Evolutionary conservation across 23 red algal genomes (phyloP), one percentile per base, ranked within the genome.

Genomic region (Gracilariopsis chorda): DNA sequence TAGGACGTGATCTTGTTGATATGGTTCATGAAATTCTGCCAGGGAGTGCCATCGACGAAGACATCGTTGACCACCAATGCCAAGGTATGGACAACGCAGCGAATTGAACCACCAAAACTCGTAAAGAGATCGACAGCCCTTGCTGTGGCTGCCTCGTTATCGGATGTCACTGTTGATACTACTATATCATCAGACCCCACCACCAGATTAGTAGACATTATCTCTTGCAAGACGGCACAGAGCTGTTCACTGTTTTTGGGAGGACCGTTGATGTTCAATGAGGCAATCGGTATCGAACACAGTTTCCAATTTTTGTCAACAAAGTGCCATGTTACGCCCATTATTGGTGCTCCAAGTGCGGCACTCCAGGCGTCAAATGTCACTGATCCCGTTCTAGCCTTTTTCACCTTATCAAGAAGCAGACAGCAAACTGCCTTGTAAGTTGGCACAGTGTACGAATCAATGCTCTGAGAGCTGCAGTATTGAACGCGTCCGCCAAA

Each of bases 1-100:
- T 78, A 78, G 1, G 72, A 52, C 1, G 39, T 78, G 0, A 78
- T 43, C 19, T 51, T 52, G 43, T 78, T 78, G 4, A 78, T 2
- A 35, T 78, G 7, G 5, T 78, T 5, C 43, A 78, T 29, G 72
- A 42, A 51, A 3, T 53, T 49, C 7, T 51, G 4, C 72, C 42
- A 78, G 4, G 42, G 1, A n/a, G 21, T 53, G 1, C 72, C 72
- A 9, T 51, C 8, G 34, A 34, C 3, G 30, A 78, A 78, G 4
- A 78, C 39, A 37, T 78, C 72, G 7, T 78, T 78, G 2, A 78
- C 72, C 24, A 78, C 19, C 17, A 78, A 35, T 6, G 67, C 67
- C 6, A 73, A 47, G 6, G 67, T 36, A 73, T 73, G 67, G 21
- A 73, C 67, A 7, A 73, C 27, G 39, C n/a, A 73, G 6, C 67